These are phyloP conservation scores for Collybiopsis luxurians DNA, from an alignment of 768 basidiomycete species.

Conservation along the genomic window DNA sequence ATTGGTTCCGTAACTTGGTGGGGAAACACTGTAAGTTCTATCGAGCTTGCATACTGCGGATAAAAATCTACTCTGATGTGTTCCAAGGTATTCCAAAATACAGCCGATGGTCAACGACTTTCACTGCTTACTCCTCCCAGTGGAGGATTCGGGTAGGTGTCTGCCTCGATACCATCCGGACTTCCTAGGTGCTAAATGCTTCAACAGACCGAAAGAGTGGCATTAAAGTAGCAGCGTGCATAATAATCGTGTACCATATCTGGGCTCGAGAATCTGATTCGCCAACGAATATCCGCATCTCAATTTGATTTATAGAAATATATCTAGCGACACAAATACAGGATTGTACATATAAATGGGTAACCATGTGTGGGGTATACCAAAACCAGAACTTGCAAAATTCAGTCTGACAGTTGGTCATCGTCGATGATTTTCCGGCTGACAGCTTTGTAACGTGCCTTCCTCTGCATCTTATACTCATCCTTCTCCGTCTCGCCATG, in stretches of 20 bases:
- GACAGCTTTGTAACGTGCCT: background rate
- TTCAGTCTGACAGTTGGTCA: background rate
- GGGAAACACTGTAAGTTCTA: background rate
- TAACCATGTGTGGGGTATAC: background rate
- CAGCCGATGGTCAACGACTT: background rate
- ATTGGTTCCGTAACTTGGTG: background rate
- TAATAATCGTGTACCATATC: too few species aligned
- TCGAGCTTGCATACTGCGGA: too few species aligned
- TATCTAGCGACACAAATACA: too few species aligned
- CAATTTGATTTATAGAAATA: too few species aligned
- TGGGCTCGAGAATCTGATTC: too few species aligned
- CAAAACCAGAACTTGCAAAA: background rate
- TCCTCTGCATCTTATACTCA: slow-evolving; percentile 3
- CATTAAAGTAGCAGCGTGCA: background rate
- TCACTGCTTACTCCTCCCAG: too few species aligned
- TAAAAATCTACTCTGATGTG: too few species aligned
- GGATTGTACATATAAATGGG: too few species aligned
- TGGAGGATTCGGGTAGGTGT: too few species aligned
- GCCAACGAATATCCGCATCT: too few species aligned
- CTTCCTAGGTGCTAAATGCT: background rate
- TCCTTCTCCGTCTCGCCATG: slow-evolving; percentile 6
- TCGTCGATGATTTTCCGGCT: background rate
- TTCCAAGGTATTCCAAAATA: background rate
- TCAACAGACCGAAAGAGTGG: background rate
- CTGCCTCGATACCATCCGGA: too few species aligned